phyloP scores from a whole-genome alignment of 305 asterid species.

The Salvia sclarea region DNA sequence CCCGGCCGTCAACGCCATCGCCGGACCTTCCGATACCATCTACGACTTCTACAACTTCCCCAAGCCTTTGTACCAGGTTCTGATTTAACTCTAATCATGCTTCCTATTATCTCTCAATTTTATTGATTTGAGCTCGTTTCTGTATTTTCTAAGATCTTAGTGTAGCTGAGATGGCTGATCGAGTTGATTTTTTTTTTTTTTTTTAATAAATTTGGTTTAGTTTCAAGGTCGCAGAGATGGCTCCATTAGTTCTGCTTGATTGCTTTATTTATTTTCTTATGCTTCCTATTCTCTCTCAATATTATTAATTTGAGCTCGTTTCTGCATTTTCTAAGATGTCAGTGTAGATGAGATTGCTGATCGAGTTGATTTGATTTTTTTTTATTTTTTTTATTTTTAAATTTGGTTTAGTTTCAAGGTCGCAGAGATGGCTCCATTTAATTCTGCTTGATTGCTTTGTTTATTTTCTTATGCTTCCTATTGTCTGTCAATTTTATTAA shows the following conservation, averaged over 20 bases:
- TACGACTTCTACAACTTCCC: conserved; percentile 83
- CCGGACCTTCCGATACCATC: conserved; percentile 59
- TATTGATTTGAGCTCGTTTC: not conserved
- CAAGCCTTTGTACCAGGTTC: conserved; percentile 55
- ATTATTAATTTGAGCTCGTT: not conserved
- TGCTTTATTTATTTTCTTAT: too few species aligned
- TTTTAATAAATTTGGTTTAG: too few species aligned
- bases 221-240: too few species aligned
- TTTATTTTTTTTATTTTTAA: too few species aligned
- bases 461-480: too few species aligned
- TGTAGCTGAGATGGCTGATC: not conserved
- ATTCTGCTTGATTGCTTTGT: too few species aligned
- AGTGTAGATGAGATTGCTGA: not conserved
- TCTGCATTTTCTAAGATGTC: not conserved
- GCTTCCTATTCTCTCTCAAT: not conserved
- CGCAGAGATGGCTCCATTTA: too few species aligned
- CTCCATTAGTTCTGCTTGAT: too few species aligned
- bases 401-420: too few species aligned
- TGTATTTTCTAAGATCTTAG: not conserved
- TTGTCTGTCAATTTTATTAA: not conserved
- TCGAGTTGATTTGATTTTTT: not conserved
- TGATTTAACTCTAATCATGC: not conserved
- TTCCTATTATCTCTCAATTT: not conserved
- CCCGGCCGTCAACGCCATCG: conserved; percentile 60
- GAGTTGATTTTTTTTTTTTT: too few species aligned